Conservation (phyloP, 352 stramenopile species). For the Peronospora farinosa region DNA sequence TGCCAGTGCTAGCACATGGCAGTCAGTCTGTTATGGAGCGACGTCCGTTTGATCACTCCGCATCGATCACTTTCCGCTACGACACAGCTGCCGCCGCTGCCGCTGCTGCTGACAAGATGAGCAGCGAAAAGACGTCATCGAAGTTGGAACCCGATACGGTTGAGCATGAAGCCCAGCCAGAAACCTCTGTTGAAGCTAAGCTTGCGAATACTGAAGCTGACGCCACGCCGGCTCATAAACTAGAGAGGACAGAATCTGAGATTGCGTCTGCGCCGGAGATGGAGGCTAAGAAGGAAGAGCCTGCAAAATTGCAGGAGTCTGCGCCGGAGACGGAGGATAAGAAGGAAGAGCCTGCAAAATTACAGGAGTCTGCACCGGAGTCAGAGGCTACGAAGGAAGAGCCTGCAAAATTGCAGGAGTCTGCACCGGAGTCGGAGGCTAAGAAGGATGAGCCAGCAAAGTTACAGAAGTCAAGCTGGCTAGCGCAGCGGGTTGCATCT, state of each 20-base stretch:
- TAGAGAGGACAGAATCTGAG: conserved; percentile 12
- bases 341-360: conserved; percentile 22
- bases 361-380: conserved; percentile 12
- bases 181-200: conserved; percentile 9
- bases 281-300: conserved; percentile 22
- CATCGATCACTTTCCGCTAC: conserved; percentile 59
- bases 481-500: conserved; percentile 25
- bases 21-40: conserved; percentile 64
- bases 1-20: conserved; percentile 51
- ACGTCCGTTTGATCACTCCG: conserved; percentile 53
- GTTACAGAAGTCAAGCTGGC: conserved; percentile 19
- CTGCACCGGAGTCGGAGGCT: conserved; percentile 13
- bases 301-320: conserved; percentile 14
- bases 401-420: too few species aligned
- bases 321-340: conserved; percentile 17
- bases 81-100: conserved; percentile 31
- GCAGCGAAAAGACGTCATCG: conserved; percentile 12
- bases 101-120: conserved; percentile 31
- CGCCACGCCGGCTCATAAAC: conserved; percentile 8
- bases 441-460: conserved; percentile 23
- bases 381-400: conserved; percentile 23
- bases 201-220: conserved; percentile 10
- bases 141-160: conserved; percentile 10
- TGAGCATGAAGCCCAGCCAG: conserved; percentile 14
- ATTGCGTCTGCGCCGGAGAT: conserved; percentile 8